phyloP scores from a whole-genome alignment of 148 eudicot species.

The Polygonum aviculare region DNA sequence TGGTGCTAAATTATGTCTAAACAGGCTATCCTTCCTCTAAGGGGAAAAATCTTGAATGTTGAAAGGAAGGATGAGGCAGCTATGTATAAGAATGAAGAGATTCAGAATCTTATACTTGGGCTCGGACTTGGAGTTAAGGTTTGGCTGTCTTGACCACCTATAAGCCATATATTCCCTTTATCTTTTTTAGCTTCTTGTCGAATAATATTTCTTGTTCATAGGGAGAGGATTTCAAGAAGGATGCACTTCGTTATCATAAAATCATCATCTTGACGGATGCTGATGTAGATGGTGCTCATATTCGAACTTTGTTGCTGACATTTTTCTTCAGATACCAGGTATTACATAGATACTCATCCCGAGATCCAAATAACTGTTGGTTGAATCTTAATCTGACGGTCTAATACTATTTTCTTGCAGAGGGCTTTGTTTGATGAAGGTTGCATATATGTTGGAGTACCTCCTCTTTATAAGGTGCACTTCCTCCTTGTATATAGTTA shows the following conservation, averaged over 20 bases:
- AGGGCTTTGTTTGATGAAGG: slow-evolving; percentile 91
- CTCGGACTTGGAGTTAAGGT: slow-evolving; percentile 99
- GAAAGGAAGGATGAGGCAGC: slow-evolving; percentile 94
- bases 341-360: slow-evolving; percentile 5
- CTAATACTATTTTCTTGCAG: slow-evolving; percentile 35
- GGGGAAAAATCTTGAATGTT: slow-evolving; percentile 92
- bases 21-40: slow-evolving; percentile 93
- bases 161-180: neutral
- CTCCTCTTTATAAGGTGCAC: slow-evolving; percentile 87
- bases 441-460: slow-evolving; percentile 94
- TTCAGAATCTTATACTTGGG: slow-evolving; percentile 86
- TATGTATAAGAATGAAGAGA: slow-evolving; percentile 94
- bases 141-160: neutral
- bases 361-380: neutral
- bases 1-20: slow-evolving; percentile 12
- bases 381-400: neutral
- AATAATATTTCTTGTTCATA: slow-evolving; percentile 25
- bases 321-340: slow-evolving; percentile 99
- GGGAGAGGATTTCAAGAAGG: slow-evolving; percentile 96
- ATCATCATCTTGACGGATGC: slow-evolving; percentile 97
- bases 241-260: slow-evolving; percentile 84
- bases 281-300: slow-evolving; percentile 99
- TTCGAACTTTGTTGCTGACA: slow-evolving; percentile 75
- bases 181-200: neutral
- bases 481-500: slow-evolving; percentile 8